Percentiles rank a stretch among this genome's conserved stretches.
These are phyloP conservation scores for Salvia sclarea DNA, from an alignment of 305 asterid genomes.

Conservation along the genomic window DNA sequence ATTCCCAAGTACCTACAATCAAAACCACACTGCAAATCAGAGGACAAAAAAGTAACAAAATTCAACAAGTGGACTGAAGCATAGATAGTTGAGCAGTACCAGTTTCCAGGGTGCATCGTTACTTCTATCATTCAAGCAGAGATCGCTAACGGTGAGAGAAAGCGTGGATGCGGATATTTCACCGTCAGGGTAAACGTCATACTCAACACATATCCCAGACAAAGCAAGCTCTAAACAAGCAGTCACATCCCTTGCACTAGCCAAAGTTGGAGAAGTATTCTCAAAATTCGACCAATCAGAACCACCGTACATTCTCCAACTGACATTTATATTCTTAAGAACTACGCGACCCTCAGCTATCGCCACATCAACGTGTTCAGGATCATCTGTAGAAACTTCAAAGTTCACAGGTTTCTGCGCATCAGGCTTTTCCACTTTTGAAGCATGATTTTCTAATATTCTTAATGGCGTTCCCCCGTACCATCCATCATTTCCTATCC, in stretches of 20 bases:
- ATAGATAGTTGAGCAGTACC: conserved; percentile 51
- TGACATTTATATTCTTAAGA: conserved; percentile 74
- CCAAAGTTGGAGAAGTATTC: conserved; percentile 43
- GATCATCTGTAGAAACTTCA: conserved; percentile 54
- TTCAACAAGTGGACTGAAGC: conserved; percentile 22
- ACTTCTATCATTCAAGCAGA: conserved; percentile 68
- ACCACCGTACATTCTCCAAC: conserved; percentile 90
- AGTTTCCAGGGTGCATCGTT: conserved; percentile 91
- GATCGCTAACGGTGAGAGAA: conserved; percentile 63
- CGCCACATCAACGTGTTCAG: conserved; percentile 45
- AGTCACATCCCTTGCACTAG: conserved; percentile 59
- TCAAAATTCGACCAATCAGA: conserved; percentile 73
- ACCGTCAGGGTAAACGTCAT: conserved; percentile 74
- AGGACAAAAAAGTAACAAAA: conserved; percentile 19
- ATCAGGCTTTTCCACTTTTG: conserved; percentile 51
- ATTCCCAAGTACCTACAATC: conserved; percentile 73
- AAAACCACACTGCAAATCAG: conserved; percentile 38
- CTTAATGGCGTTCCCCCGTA: conserved; percentile 56
- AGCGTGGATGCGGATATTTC: conserved; percentile 66
- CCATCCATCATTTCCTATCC: conserved; percentile 69
- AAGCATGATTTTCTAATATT: conserved; percentile 79
- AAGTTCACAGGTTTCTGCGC: conserved; percentile 35
- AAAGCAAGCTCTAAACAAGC: conserved; percentile 68
- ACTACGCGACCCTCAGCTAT: conserved; percentile 65
- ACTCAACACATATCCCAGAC: conserved; percentile 65